Percentiles rank a stretch among this genome's conserved stretches.
Conservation (phyloP, 2,329 filamentous ascomycete genomes). For the Colletotrichum ledebouriae region DNA sequence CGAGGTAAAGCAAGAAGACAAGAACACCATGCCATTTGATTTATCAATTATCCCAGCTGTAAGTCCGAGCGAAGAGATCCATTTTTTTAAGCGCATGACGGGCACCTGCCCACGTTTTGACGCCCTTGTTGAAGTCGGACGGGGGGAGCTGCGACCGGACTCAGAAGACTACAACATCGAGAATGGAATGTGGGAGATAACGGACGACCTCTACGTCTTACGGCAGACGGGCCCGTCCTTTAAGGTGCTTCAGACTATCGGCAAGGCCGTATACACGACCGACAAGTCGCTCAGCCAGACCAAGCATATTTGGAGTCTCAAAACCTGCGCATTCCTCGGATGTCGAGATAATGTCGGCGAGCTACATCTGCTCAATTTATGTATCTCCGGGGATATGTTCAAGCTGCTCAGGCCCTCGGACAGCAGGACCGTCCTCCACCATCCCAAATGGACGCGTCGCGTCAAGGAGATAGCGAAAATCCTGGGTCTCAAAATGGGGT, state of each 20-base stretch:
- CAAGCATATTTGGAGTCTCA: background rate
- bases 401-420: background rate
- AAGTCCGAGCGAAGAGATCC: background rate
- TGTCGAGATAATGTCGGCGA: accelerated
- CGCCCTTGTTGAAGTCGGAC: background rate
- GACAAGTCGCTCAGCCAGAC: no score
- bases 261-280: accelerated
- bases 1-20: background rate
- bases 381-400: background rate
- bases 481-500: slow-evolving; percentile 49
- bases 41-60: no score
- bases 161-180: background rate
- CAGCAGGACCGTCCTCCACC: slow-evolving; percentile 45
- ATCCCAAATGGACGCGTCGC: slow-evolving; percentile 48
- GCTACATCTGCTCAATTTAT: background rate
- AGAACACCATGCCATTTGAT: background rate
- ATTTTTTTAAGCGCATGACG: slow-evolving; percentile 17
- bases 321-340: slow-evolving; percentile 1
- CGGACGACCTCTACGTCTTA: background rate
- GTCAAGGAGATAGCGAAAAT: slow-evolving; percentile 49
- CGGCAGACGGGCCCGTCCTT: accelerated
- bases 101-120: slow-evolving; percentile 3
- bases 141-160: background rate
- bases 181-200: background rate
- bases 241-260: background rate